Evolutionary conservation across 352 stramenopile genomes (phyloP), one percentile per base, ranked within the genome.

Genomic region (Globisporangium iwayamae): DNA sequence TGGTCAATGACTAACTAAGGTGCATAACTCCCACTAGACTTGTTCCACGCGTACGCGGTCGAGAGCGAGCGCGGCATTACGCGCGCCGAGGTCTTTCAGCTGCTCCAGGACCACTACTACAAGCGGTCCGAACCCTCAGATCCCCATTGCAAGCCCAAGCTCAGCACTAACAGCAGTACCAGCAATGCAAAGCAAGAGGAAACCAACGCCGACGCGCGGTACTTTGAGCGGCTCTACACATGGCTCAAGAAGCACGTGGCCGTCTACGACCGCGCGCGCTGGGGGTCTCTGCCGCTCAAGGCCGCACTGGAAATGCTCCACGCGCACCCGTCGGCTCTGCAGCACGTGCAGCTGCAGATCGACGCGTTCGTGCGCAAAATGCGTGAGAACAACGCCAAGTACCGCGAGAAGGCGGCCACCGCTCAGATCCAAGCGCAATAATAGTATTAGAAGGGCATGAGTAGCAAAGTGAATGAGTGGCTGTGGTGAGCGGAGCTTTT

Each of bases 231-330:
- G 3, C 62, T 90, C 3, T 90, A 90, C 63, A 90, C 81, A 28
- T 90, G 81, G 81, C 63, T 90, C 22, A 90, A 90, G 70, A 89
- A 87, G 60, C 70, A 88, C 43, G 73, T 85, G n/a, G 76, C 59
- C 22, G 25, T 80, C 16, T 85, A 76, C 48, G 81, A 90, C 47
- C 61, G 62, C 1, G 50, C 66, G 0, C 70, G 74, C 18, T 63
- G 62, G 5, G 79, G 79, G 0, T 83, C 66, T 53, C 52, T 90
- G n/a, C 47, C 77, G 0, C 65, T 72, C 6, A 56, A 65, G 18
- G 20, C 60, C 8, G 67, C 75, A 2, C 58, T 87, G 22, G 78
- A 81, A 32, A 75, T 90, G 76, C 67, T 90, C 0, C 54, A 75
- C 8, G 58, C 56, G 9, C 78, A 89, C 9, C 72, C 79, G 0